phyloP scores from a whole-genome alignment of 768 basidiomycete species.

The Sporobolomyces pararoseus region DNA sequence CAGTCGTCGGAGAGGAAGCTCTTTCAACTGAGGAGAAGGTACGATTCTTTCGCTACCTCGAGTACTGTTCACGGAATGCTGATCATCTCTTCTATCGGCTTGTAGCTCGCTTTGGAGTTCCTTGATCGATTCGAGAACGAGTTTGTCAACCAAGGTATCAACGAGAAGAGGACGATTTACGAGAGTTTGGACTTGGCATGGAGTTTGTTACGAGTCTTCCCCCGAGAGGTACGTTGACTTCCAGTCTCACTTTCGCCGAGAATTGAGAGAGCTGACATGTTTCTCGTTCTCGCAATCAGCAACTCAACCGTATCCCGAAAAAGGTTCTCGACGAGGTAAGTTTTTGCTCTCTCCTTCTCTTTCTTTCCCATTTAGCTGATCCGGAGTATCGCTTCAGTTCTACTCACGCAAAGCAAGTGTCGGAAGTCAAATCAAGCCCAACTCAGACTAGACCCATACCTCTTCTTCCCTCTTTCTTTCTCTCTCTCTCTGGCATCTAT shows the following conservation, averaged over 20 bases:
- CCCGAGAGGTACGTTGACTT: slow-evolving; percentile 62
- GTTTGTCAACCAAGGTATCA: slow-evolving; percentile 94
- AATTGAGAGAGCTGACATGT: background rate
- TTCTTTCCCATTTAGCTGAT: too few species aligned
- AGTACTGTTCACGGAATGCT: background rate
- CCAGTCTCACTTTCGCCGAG: background rate
- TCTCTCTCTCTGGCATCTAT: background rate
- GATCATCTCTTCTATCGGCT: background rate
- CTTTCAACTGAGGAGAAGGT: slow-evolving; percentile 84
- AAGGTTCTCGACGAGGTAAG: slow-evolving; percentile 34
- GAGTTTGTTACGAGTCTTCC: slow-evolving; percentile 95
- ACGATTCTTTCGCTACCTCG: background rate
- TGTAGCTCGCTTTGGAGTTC: slow-evolving; percentile 80
- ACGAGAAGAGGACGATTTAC: slow-evolving; percentile 92
- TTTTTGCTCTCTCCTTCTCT: too few species aligned
- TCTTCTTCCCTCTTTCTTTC: background rate
- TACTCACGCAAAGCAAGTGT: slow-evolving; percentile 40
- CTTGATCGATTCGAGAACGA: slow-evolving; percentile 95
- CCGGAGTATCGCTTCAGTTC: slow-evolving; percentile 8
- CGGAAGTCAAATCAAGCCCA: slow-evolving; percentile 32
- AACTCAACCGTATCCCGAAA: slow-evolving; percentile 41
- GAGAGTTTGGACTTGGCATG: slow-evolving; percentile 96
- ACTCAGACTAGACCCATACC: background rate
- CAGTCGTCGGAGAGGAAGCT: slow-evolving; percentile 98
- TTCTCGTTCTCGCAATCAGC: background rate